Evolutionary conservation across 2,329 filamentous ascomycete genomes (phyloP).

Genomic region (Diaporthe sp.): DNA sequence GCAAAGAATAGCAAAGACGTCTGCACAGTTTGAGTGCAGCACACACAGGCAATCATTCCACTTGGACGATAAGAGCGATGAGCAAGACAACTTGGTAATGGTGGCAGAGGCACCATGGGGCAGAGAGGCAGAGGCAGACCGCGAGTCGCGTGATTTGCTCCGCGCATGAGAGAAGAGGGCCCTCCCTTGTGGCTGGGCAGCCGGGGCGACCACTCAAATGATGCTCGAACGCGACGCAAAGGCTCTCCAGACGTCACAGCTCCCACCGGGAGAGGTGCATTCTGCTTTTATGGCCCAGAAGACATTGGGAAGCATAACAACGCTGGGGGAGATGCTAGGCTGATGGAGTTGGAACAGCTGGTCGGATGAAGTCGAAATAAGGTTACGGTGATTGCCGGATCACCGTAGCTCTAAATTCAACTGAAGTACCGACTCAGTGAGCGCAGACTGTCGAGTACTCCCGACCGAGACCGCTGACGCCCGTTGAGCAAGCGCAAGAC

Average conservation of each 20-base stretch:
- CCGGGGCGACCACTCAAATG: neutral
- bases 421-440: neutral
- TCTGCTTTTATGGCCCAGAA: neutral
- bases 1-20: neutral
- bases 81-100: neutral
- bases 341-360: too few species aligned
- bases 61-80: slow-evolving; percentile 23
- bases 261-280: neutral
- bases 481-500: neutral
- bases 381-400: slow-evolving; percentile 19
- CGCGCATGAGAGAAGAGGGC: neutral
- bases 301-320: neutral
- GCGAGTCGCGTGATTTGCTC: slow-evolving; percentile 28
- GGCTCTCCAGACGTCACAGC: neutral
- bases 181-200: neutral
- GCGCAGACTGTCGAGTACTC: slow-evolving; percentile 1
- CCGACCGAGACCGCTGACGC: neutral
- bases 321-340: neutral
- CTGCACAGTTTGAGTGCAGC: neutral
- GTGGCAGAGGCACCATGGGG: neutral
- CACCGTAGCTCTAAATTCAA: neutral
- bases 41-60: neutral
- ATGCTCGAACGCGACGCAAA: neutral
- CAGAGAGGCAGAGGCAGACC: neutral
- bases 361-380: slow-evolving; percentile 30